Evolutionary conservation across 352 stramenopile genomes (phyloP), one percentile per base, ranked within the genome.

Genomic region (Globisporangium megalacanthum): DNA sequence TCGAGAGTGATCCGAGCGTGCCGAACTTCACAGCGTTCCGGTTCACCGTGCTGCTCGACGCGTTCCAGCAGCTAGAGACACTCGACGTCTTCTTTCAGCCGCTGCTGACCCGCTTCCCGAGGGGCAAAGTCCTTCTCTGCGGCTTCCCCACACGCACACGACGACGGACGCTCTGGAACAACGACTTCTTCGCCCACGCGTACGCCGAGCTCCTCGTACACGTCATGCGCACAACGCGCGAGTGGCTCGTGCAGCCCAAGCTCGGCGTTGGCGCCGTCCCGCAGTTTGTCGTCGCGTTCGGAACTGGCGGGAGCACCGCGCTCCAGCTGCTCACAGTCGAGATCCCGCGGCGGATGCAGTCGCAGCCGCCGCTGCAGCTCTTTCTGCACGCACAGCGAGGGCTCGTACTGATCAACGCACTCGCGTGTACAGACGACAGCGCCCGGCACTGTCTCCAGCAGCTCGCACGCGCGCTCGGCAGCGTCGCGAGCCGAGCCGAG

Each of bases 171-270:
- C 65, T 81, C 0, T 79, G 85, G 69, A 75, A 79, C 49, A 89
- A 79, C 51, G 68, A 73, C 9, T 70, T 64, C 15, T 67, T 86
- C 13, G 73, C 79, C 8, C 49, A 53, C 17, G 69, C 51, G 8
- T 89, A 89, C 52, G 58, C 56, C 4, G 69, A 72, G 41, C 49
- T 93, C 22, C 66, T 93, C 6, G 54, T 75, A 1, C 55, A 88
- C 33, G 54, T 90, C 37, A 72, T 83, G 57, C 62, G 65, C 14
- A 70, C 53, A 17, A 79, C 80, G 17, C 62, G 72, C 0, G 79
- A 88, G 39, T 93, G 83, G 80, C 75, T 87, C n/a, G 68, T 79
- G 15, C 80, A 93, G 58, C 83, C 83, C 9, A 91, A 87, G 36
- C n/a, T 78, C 19, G 83, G 80, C 4, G 33, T 83, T 11, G 83